phyloP scores from a whole-genome alignment of 148 eudicot genomes.

The Salicornia ramosissima region DNA sequence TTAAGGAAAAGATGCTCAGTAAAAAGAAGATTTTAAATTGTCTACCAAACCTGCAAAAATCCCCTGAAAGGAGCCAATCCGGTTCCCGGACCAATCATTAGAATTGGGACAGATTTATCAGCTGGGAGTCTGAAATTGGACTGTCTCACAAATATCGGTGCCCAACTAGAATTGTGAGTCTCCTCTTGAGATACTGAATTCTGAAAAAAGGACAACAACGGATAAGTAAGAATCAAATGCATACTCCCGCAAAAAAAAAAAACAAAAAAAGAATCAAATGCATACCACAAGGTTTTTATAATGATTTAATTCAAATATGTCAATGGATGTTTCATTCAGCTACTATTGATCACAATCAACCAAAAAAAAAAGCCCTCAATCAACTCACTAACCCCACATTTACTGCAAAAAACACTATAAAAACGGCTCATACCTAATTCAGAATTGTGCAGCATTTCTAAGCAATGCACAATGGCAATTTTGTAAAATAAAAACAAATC shows the following conservation, averaged over 20 bases:
- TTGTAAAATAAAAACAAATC: no score
- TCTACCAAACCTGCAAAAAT: conserved; percentile 67
- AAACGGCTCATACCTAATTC: no score
- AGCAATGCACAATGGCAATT: no score
- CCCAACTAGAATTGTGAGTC: conserved; percentile 63
- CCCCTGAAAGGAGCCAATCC: conserved; percentile 99
- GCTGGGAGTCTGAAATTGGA: conserved; percentile 90
- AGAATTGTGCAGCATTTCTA: no score
- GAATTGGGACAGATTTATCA: conserved; percentile 68
- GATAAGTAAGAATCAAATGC: background rate
- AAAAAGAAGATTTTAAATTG: background rate
- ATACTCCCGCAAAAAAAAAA: no score
- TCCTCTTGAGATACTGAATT: conserved; percentile 63
- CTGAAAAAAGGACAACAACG: conserved; percentile 37
- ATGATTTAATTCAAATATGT: background rate
- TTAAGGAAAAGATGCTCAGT: background rate
- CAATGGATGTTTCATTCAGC: background rate
- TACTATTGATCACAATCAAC: background rate
- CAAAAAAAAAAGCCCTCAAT: background rate
- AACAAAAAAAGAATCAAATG: background rate
- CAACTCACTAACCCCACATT: background rate
- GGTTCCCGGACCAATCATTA: conserved; percentile 98
- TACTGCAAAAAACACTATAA: no score
- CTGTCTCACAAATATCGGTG: conserved; percentile 82
- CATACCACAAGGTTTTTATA: background rate